phyloP scores from a whole-genome alignment of 768 basidiomycete species.

The Psilocybe subaeruginosa region DNA sequence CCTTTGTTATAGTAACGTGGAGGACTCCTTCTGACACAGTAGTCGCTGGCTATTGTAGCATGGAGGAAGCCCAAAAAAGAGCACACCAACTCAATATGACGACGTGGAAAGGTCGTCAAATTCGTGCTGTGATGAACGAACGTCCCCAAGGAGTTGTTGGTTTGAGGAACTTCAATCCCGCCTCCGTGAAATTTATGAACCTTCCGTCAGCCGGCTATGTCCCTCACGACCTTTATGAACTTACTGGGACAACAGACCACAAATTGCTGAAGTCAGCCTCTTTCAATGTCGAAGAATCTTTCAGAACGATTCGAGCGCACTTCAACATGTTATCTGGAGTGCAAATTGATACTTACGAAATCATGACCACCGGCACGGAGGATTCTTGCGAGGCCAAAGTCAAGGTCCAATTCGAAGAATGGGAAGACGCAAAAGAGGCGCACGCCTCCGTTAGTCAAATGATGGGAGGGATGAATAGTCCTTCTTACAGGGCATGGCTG shows the following conservation, averaged over 20 bases:
- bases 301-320: constrained; percentile 2
- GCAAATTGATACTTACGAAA: constrained; percentile 20
- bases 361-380: constrained; percentile 10
- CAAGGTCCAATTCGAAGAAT: constrained; percentile 49
- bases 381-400: constrained; percentile 23
- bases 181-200: constrained; percentile 46
- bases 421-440: constrained; percentile 49
- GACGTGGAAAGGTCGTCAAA: constrained; percentile 40
- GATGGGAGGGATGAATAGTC: constrained; percentile 8
- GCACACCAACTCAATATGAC: constrained; percentile 38
- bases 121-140: constrained; percentile 49
- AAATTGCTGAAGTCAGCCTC: constrained; percentile 9
- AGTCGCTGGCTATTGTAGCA: constrained; percentile 43
- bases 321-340: constrained; percentile 13
- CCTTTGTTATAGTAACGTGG: constrained; percentile 56
- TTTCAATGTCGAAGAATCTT: constrained; percentile 10
- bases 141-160: constrained; percentile 33
- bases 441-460: constrained; percentile 36
- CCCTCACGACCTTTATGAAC: constrained; percentile 23
- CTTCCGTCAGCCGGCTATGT: constrained; percentile 34
- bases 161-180: constrained; percentile 14
- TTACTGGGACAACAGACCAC: constrained; percentile 30
- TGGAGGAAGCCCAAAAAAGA: constrained; percentile 35
- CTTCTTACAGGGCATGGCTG: neutral
- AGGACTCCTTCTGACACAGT: constrained; percentile 46